Percentiles rank a stretch among this genome's conserved stretches.
These are phyloP conservation scores for Blastobotrys apis DNA, from an alignment of 1,139 yeast species.

Conservation along the genomic window DNA sequence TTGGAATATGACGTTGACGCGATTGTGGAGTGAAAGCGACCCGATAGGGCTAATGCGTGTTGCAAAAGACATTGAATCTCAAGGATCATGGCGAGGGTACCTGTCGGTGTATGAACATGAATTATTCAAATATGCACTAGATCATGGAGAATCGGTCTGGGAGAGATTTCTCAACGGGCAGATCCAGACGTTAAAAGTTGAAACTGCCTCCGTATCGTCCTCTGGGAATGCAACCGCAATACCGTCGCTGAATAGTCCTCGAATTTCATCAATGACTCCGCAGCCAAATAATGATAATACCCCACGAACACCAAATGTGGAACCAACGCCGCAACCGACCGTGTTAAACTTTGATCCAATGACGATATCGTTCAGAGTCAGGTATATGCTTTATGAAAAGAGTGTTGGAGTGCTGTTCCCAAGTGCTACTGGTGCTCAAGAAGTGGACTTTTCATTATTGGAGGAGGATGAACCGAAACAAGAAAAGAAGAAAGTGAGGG, in stretches of 20 bases:
- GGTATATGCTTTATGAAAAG: slow-evolving; percentile 41
- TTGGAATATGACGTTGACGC: slow-evolving; percentile 16
- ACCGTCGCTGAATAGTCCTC: too few species aligned
- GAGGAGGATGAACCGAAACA: slow-evolving; percentile 24
- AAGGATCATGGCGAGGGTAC: slow-evolving; percentile 40
- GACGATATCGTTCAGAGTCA: slow-evolving; percentile 37
- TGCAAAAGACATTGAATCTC: slow-evolving; percentile 37
- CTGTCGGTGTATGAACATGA: slow-evolving; percentile 38
- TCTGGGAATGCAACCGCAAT: background rate
- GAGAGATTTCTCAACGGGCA: slow-evolving; percentile 33
- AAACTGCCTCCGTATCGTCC: background rate
- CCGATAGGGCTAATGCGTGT: slow-evolving; percentile 33
- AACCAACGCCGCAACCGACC: slow-evolving; percentile 12
- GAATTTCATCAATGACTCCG: slow-evolving; percentile 2
- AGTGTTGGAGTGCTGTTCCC: slow-evolving; percentile 34
- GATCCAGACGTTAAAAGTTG: slow-evolving; percentile 15
- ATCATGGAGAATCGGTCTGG: slow-evolving; percentile 36
- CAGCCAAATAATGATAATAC: slow-evolving; percentile 6
- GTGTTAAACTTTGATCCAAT: slow-evolving; percentile 30
- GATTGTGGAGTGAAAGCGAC: slow-evolving; percentile 36
- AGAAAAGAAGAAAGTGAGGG: slow-evolving; percentile 20
- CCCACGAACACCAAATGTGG: slow-evolving; percentile 4
- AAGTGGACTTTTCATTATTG: slow-evolving; percentile 28
- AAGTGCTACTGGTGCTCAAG: slow-evolving; percentile 22
- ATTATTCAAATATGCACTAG: slow-evolving; percentile 34